These are phyloP conservation scores for Cyclanthera cordifolia DNA, from an alignment of 306 rosid genomes.

Conservation along the genomic window DNA sequence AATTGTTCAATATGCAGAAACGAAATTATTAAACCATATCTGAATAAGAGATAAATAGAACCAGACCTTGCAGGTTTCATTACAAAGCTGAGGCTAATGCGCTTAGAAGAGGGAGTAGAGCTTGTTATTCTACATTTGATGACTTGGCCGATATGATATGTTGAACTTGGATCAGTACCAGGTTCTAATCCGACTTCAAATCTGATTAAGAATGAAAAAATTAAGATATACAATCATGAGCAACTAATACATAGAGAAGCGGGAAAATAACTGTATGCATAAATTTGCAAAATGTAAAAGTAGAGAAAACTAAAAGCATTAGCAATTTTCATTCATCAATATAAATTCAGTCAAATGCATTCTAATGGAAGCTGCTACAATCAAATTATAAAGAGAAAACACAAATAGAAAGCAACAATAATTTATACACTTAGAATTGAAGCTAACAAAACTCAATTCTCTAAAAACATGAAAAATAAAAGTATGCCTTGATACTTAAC, in stretches of 20 bases:
- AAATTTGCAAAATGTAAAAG: neutral
- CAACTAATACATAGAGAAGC: neutral
- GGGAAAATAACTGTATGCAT: neutral
- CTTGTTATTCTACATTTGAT: conserved; percentile 70
- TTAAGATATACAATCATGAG: conserved; percentile 16
- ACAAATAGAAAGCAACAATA: neutral
- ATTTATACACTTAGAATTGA: too few species aligned
- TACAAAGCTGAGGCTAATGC: conserved; percentile 79
- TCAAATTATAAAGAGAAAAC: neutral
- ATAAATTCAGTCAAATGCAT: neutral
- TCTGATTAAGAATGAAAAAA: conserved; percentile 32
- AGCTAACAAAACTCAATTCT: too few species aligned
- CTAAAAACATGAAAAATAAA: too few species aligned
- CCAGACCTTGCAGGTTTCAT: conserved; percentile 70
- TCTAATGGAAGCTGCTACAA: neutral
- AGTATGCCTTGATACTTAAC: too few species aligned
- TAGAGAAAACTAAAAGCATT: neutral
- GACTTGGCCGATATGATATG: conserved; percentile 80
- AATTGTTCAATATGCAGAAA: neutral
- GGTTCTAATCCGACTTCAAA: conserved; percentile 84
- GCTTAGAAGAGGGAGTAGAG: conserved; percentile 52
- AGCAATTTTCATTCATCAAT: neutral
- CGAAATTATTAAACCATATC: neutral
- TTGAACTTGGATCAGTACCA: conserved; percentile 54
- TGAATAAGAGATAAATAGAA: conserved; percentile 1